Percentiles rank a stretch among this genome's conserved stretches.
Conservation (phyloP, 1,284 basidiomycete species). For the Naganishia sp. region DNA sequence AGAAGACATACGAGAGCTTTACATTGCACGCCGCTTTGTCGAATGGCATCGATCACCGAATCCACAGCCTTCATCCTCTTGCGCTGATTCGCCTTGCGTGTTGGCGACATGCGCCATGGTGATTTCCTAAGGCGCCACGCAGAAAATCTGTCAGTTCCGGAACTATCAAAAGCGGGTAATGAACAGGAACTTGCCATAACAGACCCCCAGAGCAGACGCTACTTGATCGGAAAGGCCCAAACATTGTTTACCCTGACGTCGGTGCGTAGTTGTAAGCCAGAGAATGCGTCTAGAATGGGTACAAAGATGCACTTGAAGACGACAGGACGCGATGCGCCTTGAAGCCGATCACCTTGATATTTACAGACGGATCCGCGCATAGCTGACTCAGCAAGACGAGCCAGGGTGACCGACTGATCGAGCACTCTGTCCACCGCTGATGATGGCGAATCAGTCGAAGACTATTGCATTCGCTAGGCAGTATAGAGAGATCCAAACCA, state of each 20-base stretch:
- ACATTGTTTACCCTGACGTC: neutral
- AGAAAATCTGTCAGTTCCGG: neutral
- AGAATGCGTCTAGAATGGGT: neutral
- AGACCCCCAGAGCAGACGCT: slow-evolving; percentile 38
- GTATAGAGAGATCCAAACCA: neutral
- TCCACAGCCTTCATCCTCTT: slow-evolving; percentile 89
- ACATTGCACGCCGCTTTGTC: slow-evolving; percentile 75
- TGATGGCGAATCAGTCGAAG: slow-evolving; percentile 6
- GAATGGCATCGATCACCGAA: slow-evolving; percentile 83
- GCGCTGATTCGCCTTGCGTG: slow-evolving; percentile 88
- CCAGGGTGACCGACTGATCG: neutral
- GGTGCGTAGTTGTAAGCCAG: neutral
- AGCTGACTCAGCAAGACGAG: neutral
- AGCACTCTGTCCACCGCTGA: neutral
- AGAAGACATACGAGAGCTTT: slow-evolving; percentile 62
- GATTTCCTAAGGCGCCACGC: slow-evolving; percentile 74
- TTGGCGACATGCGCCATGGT: slow-evolving; percentile 86
- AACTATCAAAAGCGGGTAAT: neutral
- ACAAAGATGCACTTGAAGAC: neutral
- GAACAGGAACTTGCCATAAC: slow-evolving; percentile 38
- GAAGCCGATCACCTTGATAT: neutral
- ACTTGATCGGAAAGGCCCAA: slow-evolving; percentile 28
- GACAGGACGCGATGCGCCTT: neutral
- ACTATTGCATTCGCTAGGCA: neutral
- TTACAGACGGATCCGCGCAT: neutral